Evolutionary conservation across 2,329 filamentous ascomycete species (phyloP), one percentile per base, ranked within the genome.

Genomic region (Diaporthe vexans): DNA sequence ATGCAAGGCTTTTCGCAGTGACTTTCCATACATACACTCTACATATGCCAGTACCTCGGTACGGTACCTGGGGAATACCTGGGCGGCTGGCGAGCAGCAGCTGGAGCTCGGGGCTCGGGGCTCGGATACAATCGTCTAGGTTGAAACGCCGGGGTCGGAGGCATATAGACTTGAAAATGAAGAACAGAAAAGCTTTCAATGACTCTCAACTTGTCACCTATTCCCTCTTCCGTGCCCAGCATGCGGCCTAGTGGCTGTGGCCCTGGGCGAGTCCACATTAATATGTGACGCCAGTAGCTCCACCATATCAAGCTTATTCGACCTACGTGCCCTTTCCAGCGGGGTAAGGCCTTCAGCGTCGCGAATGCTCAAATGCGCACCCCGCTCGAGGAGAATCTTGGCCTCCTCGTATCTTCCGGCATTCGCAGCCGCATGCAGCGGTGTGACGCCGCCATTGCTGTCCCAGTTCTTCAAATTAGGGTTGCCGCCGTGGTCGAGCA

Each of bases 271-370:
- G 13, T 29, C 43, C 3, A 35, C 10, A 21, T 29, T 52, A 29
- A 35, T 52, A 11, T 67, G 61, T 3, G 61, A 67, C 19, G 61
- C 61, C 43, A 67, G 3, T 24, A 67, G 43, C 21, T 67, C 61
- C 29, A 67, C 61, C 61, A 67, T 67, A 17, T 35, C 61, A n/a
- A 67, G 61, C 51, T 46, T 67, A 37, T 67, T 67, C 24, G 61
- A 67, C 19, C n/a, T 35, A 1, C 61, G 61, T 10, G 61, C 61
- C 21, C 29, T 52, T 11, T 67, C 61, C 26, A 67, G 29, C 13
- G 61, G 43, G 29, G 43, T 67, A 13, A 67, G 46, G 6, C 61
- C 61, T 8, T 67, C 29, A 3, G 61, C 46, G 43, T 67, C 26
- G 13, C 61, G 61, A 17, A 67, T 24, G 6, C 43, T 67, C 3